Evolutionary conservation across 2,329 filamentous ascomycete genomes (phyloP).

Genomic region (Colletotrichum neosansevieriae): DNA sequence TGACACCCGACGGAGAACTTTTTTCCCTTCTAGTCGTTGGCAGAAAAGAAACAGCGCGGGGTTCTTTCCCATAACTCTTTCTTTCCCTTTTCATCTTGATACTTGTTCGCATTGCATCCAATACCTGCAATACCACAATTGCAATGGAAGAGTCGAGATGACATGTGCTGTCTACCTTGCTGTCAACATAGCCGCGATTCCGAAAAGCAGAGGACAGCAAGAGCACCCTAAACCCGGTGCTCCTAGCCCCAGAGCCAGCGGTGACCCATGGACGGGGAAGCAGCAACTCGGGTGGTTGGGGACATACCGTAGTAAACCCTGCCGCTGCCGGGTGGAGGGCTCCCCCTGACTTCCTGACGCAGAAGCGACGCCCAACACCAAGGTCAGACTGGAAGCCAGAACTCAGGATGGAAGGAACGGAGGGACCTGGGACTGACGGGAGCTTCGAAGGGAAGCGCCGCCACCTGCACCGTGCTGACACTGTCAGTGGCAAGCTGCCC

Average conservation of each 20-base stretch:
- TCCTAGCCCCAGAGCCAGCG: conserved; percentile 15
- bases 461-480: conserved; percentile 14
- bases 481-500: background rate
- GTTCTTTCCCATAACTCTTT: too few relatives aligned
- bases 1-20: background rate
- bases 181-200: background rate
- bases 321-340: conserved; percentile 21
- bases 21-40: background rate
- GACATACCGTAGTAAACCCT: conserved; percentile 31
- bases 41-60: background rate
- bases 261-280: conserved; percentile 26
- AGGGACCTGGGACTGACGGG: too few relatives aligned
- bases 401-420: too few relatives aligned
- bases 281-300: conserved; percentile 23
- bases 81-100: too few relatives aligned
- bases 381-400: too few relatives aligned
- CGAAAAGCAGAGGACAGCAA: conserved; percentile 1
- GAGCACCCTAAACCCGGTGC: too few relatives aligned
- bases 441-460: background rate
- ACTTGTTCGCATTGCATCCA: background rate
- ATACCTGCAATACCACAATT: background rate
- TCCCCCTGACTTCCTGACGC: conserved; percentile 24
- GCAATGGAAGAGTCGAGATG: background rate
- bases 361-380: conserved; percentile 7
- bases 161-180: conserved; percentile 1